Evolutionary conservation across 78 protist genomes (phyloP).

Genomic region (Dictyostelium purpureum): DNA sequence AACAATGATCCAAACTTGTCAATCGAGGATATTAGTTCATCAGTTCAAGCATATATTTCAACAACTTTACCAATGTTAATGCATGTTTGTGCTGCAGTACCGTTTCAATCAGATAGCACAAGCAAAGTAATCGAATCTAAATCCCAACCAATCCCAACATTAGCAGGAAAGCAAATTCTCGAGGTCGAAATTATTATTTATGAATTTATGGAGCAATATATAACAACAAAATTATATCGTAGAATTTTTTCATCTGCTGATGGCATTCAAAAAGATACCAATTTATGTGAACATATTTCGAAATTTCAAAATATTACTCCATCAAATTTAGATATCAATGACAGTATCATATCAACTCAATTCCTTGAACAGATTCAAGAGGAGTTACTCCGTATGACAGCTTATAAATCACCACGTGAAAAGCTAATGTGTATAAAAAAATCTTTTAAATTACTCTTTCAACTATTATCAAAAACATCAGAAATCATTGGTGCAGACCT

Average conservation of each 20-base stretch:
- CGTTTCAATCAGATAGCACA: constrained; percentile 14
- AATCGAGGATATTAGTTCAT: constrained; percentile 7
- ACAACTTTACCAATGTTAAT: constrained; percentile 64
- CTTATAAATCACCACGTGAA: constrained; percentile 63
- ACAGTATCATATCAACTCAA: constrained; percentile 13
- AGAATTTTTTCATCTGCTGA: constrained; percentile 41
- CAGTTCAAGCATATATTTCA: constrained; percentile 27
- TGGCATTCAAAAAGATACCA: constrained; percentile 46
- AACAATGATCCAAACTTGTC: neutral
- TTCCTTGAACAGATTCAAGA: constrained; percentile 69
- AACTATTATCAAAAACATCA: constrained; percentile 23
- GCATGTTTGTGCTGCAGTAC: constrained; percentile 46
- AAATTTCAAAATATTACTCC: constrained; percentile 48
- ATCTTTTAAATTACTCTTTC: constrained; percentile 19
- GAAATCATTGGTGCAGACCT: constrained; percentile 56
- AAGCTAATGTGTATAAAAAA: constrained; percentile 42
- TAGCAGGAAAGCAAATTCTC: neutral
- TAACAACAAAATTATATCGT: constrained; percentile 32
- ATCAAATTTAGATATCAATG: constrained; percentile 53
- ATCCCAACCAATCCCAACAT: constrained; percentile 2
- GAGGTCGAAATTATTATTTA: constrained; percentile 37
- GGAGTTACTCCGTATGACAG: constrained; percentile 42
- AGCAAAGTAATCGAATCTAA: constrained; percentile 4
- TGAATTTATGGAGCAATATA: constrained; percentile 60
- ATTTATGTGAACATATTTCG: constrained; percentile 43